These are phyloP conservation scores for Microstegium vimineum DNA, from an alignment of 176 grass and related monocot genomes.

Conservation along the genomic window DNA sequence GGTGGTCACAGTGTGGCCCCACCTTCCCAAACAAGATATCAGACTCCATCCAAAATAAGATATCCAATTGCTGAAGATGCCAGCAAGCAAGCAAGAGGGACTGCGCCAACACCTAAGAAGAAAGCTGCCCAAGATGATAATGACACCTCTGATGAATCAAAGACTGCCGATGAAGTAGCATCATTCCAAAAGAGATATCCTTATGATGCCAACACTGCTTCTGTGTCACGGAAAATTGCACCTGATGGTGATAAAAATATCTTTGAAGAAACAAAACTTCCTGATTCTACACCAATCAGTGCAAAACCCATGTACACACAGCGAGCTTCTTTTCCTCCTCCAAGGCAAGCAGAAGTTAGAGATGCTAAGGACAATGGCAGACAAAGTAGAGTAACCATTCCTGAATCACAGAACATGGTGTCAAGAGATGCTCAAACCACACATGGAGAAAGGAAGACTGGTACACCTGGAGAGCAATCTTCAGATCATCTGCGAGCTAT, in stretches of 20 bases:
- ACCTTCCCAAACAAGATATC: conserved; percentile 14
- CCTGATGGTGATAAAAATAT: conserved; percentile 5
- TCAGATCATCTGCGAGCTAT: no score
- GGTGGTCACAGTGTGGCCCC: conserved; percentile 3
- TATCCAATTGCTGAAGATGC: conserved; percentile 7
- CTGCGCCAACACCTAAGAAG: not conserved
- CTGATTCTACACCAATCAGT: conserved; percentile 20
- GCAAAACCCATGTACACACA: not conserved
- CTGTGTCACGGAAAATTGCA: not conserved
- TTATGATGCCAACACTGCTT: conserved; percentile 3
- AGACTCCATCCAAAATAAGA: not conserved
- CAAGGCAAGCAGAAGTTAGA: conserved; percentile 18
- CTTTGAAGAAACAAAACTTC: conserved; percentile 22
- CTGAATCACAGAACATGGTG: conserved; percentile 18
- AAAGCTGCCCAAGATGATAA: conserved; percentile 5
- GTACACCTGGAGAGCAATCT: not conserved
- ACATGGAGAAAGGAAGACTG: conserved; percentile 18
- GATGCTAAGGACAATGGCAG: conserved; percentile 7
- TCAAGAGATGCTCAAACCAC: not conserved
- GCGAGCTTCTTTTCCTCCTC: not conserved
- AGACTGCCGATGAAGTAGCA: conserved; percentile 3
- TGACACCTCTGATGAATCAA: conserved; percentile 10
- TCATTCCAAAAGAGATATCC: conserved; percentile 21
- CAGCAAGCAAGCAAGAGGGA: conserved; percentile 5
- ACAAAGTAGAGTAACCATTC: conserved; percentile 10